These are phyloP conservation scores for Eucalyptus caleyi DNA, from an alignment of 345 rosid genomes.

Conservation along the genomic window DNA sequence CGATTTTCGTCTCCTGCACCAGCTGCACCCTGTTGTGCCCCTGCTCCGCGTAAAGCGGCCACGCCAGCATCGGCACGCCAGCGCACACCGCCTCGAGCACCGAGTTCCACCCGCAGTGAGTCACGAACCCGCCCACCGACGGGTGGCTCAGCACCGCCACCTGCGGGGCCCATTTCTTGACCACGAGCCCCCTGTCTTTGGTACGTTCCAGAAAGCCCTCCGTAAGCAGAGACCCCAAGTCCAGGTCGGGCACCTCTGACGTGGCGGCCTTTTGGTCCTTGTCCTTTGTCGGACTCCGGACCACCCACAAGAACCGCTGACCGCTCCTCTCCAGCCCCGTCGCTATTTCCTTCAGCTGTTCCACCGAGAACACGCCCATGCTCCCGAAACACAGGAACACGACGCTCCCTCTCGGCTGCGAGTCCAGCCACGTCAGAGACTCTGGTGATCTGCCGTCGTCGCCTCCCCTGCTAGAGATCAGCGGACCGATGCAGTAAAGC, in stretches of 20 bases:
- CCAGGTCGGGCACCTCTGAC: conserved; percentile 1
- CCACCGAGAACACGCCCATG: conserved; percentile 27
- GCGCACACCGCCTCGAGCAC: conserved; percentile 10
- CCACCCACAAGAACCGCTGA: conserved; percentile 46
- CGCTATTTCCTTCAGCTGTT: conserved; percentile 40
- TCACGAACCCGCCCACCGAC: conserved; percentile 11
- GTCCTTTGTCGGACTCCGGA: conserved; percentile 14
- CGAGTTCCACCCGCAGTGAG: conserved; percentile 29
- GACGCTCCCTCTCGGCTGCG: conserved; percentile 38
- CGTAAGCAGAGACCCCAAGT: conserved; percentile 16
- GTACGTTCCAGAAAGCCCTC: conserved; percentile 30
- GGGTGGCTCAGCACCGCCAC: conserved; percentile 1
- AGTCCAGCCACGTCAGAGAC: conserved; percentile 34
- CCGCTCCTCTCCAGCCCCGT: conserved; percentile 35
- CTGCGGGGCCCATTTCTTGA: conserved; percentile 13
- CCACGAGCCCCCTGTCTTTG: conserved; percentile 10
- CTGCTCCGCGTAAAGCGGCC: conserved; percentile 55
- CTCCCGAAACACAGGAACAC: conserved; percentile 61
- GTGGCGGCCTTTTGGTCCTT: background rate
- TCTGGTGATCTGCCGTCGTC: background rate
- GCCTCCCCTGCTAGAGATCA: conserved; percentile 4
- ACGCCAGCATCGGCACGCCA: conserved; percentile 16
- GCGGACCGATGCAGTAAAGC: conserved; percentile 43
- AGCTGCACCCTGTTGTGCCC: conserved; percentile 21
- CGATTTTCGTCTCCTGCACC: conserved; percentile 48